Base-by-base conservation (phyloP, 2,329 filamentous ascomycete species). In the Alternaria solani region DNA sequence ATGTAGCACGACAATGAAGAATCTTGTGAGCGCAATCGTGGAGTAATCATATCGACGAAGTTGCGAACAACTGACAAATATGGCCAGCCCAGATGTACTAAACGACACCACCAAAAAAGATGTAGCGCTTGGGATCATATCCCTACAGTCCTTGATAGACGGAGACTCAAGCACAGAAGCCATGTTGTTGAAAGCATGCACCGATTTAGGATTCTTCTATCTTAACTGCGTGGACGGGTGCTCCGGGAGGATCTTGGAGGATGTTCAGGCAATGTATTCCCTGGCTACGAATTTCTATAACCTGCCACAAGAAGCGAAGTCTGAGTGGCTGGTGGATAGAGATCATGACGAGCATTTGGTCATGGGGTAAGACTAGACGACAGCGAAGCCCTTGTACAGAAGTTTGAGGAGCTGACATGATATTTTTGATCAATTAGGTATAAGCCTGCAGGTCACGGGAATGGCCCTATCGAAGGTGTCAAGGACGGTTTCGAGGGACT, bases 281-380 rank as follows among this genome's bases (percentile, higher is more conserved):
- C 32, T 36, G 32, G 32, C 32, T 36, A 36, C 0, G 32, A 16
- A 36, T 44, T 44, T 44, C 42, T 44, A 44, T 44, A 20, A 44
- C 42, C 23, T 44, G 42, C 42, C 42, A 44, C 23, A 44, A 44
- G 42, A 0, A 26, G 42, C 23, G 42, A 44, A 44, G 42, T 44
- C 42, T 44, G 42, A 44, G 42, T 44, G 42, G 42, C 20, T 44
- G 42, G 42, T 44, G 20, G 42, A 44, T 44, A 44, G 42, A 44
- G 42, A 44, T 26, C 42, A 44, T 23, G 42, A 44, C 42, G 42
- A 44, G 42, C 42, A 44, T 44, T 44, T 44, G 42, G 42, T 44
- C 42, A 44, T 44, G 42, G 42, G 42, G 42, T 44, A 44, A 44
- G 42, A 44, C 42, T 26, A 44, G 42, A 44, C 20, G 42, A 44